Base-by-base conservation (phyloP, 352 stramenopile species). In the Peronospora farinosa region DNA sequence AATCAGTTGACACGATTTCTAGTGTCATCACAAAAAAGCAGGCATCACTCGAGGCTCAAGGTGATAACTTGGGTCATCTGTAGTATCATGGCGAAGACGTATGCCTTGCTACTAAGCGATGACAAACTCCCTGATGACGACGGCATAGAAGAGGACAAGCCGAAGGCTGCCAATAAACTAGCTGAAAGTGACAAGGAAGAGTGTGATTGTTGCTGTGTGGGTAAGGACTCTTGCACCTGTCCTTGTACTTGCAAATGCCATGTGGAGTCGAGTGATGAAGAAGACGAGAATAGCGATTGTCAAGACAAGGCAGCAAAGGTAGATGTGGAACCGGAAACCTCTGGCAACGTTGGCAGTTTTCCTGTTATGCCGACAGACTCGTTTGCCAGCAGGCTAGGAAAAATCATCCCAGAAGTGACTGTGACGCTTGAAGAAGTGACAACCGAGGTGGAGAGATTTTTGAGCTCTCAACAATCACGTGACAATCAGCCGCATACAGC, bases 61-160 rank as follows among this genome's bases (percentile, higher is more conserved):
- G 80, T 92, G 0, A 74, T 94, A 17, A 89, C 83, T 44, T 94
- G 80, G 80, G 83, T 94, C 9, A 61, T 94, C 21, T 94, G 80
- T 21, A 82, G 80, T 10, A 73, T 94, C 21, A 83, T 94, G 47
- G 83, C 83, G 3, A 94, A 94, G 57, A 88, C 86, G 28, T 82
- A 90, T 42, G 72, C 74, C 8, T 45, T 94, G 31, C 51, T 94
- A 31, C 44, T 81, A 36, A 74, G 76, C 7, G 74, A 88, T 35
- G 81, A 92, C 44, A 86, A 86, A 44, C 40, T 89, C 5, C 77
- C 76, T 0, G 65, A 73, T 43, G 59, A 63, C 0, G 63, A 61
- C 36, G 51, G 35, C 2, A 39, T 30, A 0, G 48, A 52, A 4
- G 47, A 43, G 31, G 21, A 43, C 21, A 47, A 23, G 2, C 28